Conservation (phyloP, 371 early-diverging fungal species). For the Mucor sp. region DNA sequence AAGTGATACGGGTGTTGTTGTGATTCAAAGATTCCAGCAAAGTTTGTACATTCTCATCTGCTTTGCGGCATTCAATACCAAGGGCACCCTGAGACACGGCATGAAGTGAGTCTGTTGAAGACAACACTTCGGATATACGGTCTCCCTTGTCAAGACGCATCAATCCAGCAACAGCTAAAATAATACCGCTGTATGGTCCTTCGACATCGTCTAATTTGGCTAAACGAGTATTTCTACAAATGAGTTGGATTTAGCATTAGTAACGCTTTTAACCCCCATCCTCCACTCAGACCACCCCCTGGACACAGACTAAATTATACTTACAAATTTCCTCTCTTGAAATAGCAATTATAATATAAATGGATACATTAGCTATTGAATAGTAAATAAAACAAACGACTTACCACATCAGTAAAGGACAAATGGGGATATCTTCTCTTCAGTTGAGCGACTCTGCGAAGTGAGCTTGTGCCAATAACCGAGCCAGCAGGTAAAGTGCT, state of each 20-base stretch:
- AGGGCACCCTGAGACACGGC: conserved; percentile 97
- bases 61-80: conserved; percentile 81
- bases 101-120: conserved; percentile 70
- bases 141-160: conserved; percentile 66
- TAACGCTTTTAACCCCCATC: background rate
- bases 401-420: conserved; percentile 79
- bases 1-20: conserved; percentile 64
- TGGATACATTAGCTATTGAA: background rate
- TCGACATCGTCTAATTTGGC: conserved; percentile 83
- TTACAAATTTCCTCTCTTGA: conserved; percentile 50
- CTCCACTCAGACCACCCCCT: background rate
- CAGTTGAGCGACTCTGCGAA: conserved; percentile 90
- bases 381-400: conserved; percentile 10
- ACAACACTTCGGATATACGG: conserved; percentile 75
- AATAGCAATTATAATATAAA: background rate
- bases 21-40: conserved; percentile 71
- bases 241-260: background rate
- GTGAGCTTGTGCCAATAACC: conserved; percentile 91
- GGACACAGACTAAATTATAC: conserved; percentile 5
- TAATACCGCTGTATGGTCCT: conserved; percentile 75
- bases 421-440: conserved; percentile 79
- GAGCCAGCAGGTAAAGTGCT: conserved; percentile 76
- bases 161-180: conserved; percentile 92
- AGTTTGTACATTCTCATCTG: conserved; percentile 55
- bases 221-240: conserved; percentile 80